These are phyloP conservation scores for Rhizoclosmatium globosum DNA, from an alignment of 192 early-diverging fungal genomes.

Conservation along the genomic window DNA sequence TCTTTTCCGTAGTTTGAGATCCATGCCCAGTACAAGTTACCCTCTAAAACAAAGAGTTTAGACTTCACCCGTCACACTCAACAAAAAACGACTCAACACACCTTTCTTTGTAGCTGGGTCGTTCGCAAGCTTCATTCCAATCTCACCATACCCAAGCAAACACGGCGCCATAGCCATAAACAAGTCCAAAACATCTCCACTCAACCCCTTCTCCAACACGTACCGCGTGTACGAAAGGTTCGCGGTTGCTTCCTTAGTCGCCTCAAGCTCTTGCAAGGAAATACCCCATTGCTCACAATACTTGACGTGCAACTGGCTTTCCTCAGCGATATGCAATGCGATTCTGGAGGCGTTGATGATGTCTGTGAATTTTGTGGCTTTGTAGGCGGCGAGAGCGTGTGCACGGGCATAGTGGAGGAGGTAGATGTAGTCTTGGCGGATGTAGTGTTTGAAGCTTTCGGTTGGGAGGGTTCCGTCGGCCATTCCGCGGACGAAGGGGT, in stretches of 20 bases:
- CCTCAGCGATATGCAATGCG: conserved; percentile 70
- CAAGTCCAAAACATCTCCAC: conserved; percentile 79
- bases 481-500: conserved; percentile 79
- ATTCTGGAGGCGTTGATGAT: conserved; percentile 68
- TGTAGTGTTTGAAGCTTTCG: conserved; percentile 77
- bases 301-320: conserved; percentile 75
- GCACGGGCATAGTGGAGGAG: conserved; percentile 81
- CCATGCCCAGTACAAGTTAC: conserved; percentile 87
- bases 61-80: not conserved
- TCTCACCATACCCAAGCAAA: conserved; percentile 84
- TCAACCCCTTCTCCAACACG: conserved; percentile 74
- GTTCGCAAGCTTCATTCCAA: conserved; percentile 68
- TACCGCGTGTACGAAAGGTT: conserved; percentile 88
- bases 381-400: conserved; percentile 79
- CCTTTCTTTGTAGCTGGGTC: conserved; percentile 71
- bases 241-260: conserved; percentile 74
- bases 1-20: conserved; percentile 72
- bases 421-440: conserved; percentile 87
- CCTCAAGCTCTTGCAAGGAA: conserved; percentile 68
- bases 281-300: conserved; percentile 81
- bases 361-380: conserved; percentile 42
- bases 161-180: conserved; percentile 86
- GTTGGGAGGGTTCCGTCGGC: conserved; percentile 76
- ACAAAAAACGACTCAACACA: conserved; percentile 24
- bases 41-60: conserved; percentile 46